Evolutionary conservation across 371 early-diverging fungal genomes (phyloP).

Genomic region (Choanephora cucurbitarum): DNA sequence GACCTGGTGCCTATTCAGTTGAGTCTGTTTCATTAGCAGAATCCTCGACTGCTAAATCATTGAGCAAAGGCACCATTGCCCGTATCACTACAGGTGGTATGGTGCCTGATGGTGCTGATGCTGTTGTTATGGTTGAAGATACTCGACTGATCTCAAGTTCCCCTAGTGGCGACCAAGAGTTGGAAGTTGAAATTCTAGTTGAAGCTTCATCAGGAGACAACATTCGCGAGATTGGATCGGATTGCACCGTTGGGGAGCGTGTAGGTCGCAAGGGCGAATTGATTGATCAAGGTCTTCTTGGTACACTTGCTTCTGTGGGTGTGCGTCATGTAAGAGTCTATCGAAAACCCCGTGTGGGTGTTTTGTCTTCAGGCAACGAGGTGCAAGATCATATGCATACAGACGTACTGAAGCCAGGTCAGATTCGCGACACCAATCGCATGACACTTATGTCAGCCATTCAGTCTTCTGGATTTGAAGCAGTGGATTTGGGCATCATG

Average conservation of each 20-base stretch:
- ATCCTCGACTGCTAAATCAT: slow-evolving; percentile 17
- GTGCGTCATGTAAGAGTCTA: slow-evolving; percentile 62
- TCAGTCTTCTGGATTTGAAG: slow-evolving; percentile 62
- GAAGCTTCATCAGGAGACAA: slow-evolving; percentile 53
- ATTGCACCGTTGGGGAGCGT: slow-evolving; percentile 62
- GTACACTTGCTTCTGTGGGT: slow-evolving; percentile 79
- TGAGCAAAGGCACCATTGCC: slow-evolving; percentile 64
- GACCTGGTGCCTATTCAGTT: slow-evolving; percentile 78
- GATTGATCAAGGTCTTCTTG: slow-evolving; percentile 77
- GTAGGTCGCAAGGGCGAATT: slow-evolving; percentile 61
- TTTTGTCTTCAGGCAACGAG: slow-evolving; percentile 91
- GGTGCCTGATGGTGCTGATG: slow-evolving; percentile 79
- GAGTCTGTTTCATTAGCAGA: slow-evolving; percentile 64
- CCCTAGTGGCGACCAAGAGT: slow-evolving; percentile 63
- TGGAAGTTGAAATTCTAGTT: slow-evolving; percentile 56
- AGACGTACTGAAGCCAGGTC: slow-evolving; percentile 56
- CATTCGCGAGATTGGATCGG: slow-evolving; percentile 82
- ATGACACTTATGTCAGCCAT: slow-evolving; percentile 75
- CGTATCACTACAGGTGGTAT: slow-evolving; percentile 90
- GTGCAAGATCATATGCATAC: slow-evolving; percentile 62
- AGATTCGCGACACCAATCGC: slow-evolving; percentile 85
- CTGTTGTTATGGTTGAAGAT: slow-evolving; percentile 94
- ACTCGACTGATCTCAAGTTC: slow-evolving; percentile 66
- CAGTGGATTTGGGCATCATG: slow-evolving; percentile 78
- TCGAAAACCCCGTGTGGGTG: slow-evolving; percentile 74